Base-by-base conservation (phyloP, 768 basidiomycete genomes). In the Serendipita sp. region DNA sequence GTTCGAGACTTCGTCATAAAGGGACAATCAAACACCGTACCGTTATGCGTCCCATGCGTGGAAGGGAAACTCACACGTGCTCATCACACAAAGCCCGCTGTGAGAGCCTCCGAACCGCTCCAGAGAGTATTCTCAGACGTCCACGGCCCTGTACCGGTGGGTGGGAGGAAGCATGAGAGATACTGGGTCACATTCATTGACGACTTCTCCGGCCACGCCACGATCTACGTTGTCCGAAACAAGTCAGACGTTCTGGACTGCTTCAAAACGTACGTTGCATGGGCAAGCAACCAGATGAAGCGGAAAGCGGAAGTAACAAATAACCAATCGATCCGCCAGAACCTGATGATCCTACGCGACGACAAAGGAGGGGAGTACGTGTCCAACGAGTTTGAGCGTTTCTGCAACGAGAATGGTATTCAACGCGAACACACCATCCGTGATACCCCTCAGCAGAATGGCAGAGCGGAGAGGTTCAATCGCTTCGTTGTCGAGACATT, bases 341-440 rank as follows among this genome's bases (percentile, higher is more conserved):
- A 5, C n/a, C 16, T 68, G 13, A 45, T 46, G 18, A 13, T 11
- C 7, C 63, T 68, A 34, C 16, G 67, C 1, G 38, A 52, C 35
- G 67, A 68, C 56, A 52, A 64, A 44, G 67, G 67, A 15, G 67
- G 67, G 13, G 67, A 68, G 52, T 68, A 65, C 51, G 48, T 65
- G 13, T 66, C 65, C 2, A 11, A 35, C 2, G 36, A 67, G 54
- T 68, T 56, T 13, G 18, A 35, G 15, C 34, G 28, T 1, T 65
- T 54, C 63, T 3, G 35, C 35, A 34, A 2, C 8, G 44, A 18
- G 23, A 8, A 32, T 47, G 67, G 67, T 34, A 68, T 68, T 41
- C 7, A 30, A 5, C 64, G 60, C 23, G 13, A 68, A 30, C 44
- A 56, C 34, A 68, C 67, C 2, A 65, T 46, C 1, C 36, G 34